These are phyloP conservation scores for Garcia nutans DNA, from an alignment of 345 rosid species.

Conservation along the genomic window DNA sequence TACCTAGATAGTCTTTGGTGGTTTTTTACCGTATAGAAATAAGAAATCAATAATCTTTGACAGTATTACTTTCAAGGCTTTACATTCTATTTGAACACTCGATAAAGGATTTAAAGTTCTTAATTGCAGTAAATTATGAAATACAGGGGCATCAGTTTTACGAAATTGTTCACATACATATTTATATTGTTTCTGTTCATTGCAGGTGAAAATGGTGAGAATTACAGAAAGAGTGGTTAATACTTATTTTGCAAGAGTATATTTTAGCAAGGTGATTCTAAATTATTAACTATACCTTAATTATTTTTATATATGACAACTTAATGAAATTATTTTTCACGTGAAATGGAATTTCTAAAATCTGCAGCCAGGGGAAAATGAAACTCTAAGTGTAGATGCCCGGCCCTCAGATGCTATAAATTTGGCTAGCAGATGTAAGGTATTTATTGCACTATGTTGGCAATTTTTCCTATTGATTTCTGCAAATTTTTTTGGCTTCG, in stretches of 20 bases:
- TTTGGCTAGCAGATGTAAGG: conserved; percentile 69
- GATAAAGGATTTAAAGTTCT: neutral
- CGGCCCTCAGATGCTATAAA: conserved; percentile 93
- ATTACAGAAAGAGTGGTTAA: conserved; percentile 69
- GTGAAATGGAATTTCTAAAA: conserved; percentile 17
- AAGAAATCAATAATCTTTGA: neutral
- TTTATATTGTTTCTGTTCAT: conserved; percentile 9
- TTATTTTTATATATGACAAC: conserved; percentile 10
- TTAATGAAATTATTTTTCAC: conserved; percentile 3
- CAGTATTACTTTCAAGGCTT: neutral
- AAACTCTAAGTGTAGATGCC: conserved; percentile 58
- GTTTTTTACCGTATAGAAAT: neutral
- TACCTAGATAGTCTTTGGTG: neutral
- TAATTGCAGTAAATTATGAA: neutral
- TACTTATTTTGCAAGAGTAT: conserved; percentile 68
- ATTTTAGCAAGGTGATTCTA: conserved; percentile 63
- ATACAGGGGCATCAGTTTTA: neutral
- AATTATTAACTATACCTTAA: conserved; percentile 15
- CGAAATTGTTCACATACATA: neutral
- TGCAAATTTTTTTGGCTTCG: neutral
- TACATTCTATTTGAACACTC: neutral
- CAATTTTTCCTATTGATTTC: neutral
- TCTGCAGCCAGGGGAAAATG: conserved; percentile 69
- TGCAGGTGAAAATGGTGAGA: conserved; percentile 83
- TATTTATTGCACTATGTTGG: conserved; percentile 12